Evolutionary conservation across 495 filamentous ascomycete species (phyloP).

Genomic region (Tuber aestivum): DNA sequence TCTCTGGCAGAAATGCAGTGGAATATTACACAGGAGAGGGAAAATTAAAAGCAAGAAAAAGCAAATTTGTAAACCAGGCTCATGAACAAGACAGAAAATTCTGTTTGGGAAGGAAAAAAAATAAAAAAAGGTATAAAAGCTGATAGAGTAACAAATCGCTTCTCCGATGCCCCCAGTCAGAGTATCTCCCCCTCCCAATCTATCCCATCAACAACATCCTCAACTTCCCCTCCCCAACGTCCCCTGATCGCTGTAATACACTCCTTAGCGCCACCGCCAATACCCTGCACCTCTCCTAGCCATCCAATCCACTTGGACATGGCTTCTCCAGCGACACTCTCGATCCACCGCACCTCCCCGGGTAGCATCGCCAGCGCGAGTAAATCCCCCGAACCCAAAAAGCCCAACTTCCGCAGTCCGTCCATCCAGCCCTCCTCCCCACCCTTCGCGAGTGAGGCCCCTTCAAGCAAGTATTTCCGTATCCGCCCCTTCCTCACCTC

Average conservation of each 20-base stretch:
- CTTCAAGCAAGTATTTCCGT: not conserved
- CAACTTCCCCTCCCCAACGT: slow-evolving; percentile 14
- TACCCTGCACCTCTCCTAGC: slow-evolving; percentile 8
- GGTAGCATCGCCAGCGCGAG: slow-evolving; percentile 7
- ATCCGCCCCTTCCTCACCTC: slow-evolving; percentile 3
- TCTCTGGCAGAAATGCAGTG: not conserved
- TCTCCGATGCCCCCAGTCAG: not conserved
- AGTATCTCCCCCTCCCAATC: not conserved
- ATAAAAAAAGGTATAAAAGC: no score
- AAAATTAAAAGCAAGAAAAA: not conserved
- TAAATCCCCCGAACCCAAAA: slow-evolving; percentile 16
- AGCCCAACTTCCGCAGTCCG: slow-evolving; percentile 8
- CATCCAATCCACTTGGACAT: slow-evolving; percentile 26
- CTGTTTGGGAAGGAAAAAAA: no score
- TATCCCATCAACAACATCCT: not conserved
- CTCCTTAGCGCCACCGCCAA: slow-evolving; percentile 17
- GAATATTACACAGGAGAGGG: not conserved
- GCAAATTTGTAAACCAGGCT: not conserved
- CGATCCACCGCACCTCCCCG: slow-evolving; percentile 25
- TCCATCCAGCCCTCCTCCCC: not conserved
- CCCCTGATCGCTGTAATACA: slow-evolving; percentile 17
- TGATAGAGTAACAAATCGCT: not conserved
- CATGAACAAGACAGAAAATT: not conserved
- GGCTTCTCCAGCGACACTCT: slow-evolving; percentile 19
- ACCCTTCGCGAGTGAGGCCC: not conserved